Base-by-base conservation (phyloP, 78 protist genomes). In the Cyanophora paradoxa region DNA sequence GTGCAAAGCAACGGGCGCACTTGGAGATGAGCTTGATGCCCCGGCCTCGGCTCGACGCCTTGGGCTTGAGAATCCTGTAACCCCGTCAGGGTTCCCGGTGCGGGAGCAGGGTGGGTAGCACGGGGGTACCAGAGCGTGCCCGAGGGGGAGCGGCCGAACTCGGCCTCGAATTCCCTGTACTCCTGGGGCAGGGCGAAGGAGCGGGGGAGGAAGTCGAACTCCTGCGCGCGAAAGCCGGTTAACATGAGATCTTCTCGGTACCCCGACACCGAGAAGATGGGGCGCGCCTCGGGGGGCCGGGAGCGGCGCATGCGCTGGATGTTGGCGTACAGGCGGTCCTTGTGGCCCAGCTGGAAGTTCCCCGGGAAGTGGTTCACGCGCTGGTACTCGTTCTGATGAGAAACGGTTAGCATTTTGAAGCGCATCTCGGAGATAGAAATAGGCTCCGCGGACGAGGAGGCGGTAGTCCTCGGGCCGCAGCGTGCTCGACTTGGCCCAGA, bases 351-450 rank as follows among this genome's bases (percentile, higher is more conserved):
- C 42, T 39, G n/a, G 75, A 36, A 69, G 10, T 36, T 34, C 19
- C 75, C 48, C 0, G 75, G 75, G 46, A 48, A 69, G 75, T 69
- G 75, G 46, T 69, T 69, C 17, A 52, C 59, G 34, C 11, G 4
- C 75, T 69, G 75, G 41, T 42, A 48, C 22, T 6, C 33, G 36
- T 42, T 28, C 57, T n/a, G n/a, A n/a, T 42, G 48, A 42, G 48
- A 42, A 42, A 42, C 22, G 48, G 10, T 42, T 42, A 13, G 48
- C 48, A n/a, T n/a, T n/a, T n/a, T n/a, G n/a, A n/a, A n/a, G n/a
- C n/a, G n/a, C n/a, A n/a, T n/a, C n/a, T n/a, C n/a, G n/a, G n/a
- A n/a, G n/a, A n/a, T n/a, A n/a, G n/a, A n/a, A n/a, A n/a, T n/a
- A n/a, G n/a, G n/a, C n/a, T n/a, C n/a, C n/a, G n/a, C n/a, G n/a